A percentile compares a stretch with the other conserved stretches of the same genome.
Conservation (phyloP, 768 basidiomycete species). For the Tubosaeta sp. region DNA sequence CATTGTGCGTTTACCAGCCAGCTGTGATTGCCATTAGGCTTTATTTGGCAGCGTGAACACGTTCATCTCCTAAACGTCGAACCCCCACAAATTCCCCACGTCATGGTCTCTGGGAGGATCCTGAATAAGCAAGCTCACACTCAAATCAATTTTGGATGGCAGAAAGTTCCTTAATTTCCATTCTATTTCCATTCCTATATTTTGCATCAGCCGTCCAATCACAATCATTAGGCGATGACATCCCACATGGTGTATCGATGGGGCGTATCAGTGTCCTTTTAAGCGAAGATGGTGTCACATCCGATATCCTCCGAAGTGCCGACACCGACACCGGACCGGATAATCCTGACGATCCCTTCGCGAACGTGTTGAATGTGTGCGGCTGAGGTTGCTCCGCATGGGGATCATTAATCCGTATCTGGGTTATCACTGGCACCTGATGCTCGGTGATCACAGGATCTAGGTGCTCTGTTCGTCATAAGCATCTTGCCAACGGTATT, state of each 20-base stretch:
- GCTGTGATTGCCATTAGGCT: background rate
- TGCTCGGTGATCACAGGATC: slow-evolving; percentile 13
- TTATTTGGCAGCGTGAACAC: background rate
- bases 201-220: background rate
- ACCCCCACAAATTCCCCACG: slow-evolving; percentile 18
- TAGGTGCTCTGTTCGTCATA: slow-evolving; percentile 7
- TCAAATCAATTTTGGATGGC: background rate
- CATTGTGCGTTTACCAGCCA: background rate
- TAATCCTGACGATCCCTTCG: slow-evolving; percentile 32
- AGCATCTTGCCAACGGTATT: slow-evolving; percentile 3
- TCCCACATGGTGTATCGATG: slow-evolving; percentile 21
- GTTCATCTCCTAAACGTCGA: slow-evolving; percentile 17
- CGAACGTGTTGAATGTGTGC: slow-evolving; percentile 18
- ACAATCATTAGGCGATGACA: background rate
- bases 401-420: slow-evolving; percentile 22
- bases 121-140: slow-evolving; percentile 1
- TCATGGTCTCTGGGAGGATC: slow-evolving; percentile 13
- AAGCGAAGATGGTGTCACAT: slow-evolving; percentile 13
- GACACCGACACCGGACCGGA: slow-evolving; percentile 20
- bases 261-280: slow-evolving; percentile 19
- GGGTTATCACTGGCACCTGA: slow-evolving; percentile 21
- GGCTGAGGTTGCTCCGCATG: slow-evolving; percentile 17
- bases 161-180: slow-evolving; percentile 16
- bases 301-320: slow-evolving; percentile 25
- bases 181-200: background rate